Percentiles rank a stretch among this genome's conserved stretches.
Evolutionary conservation across 139 green algal genomes (phyloP).

Genomic region (Volvox africanus): DNA sequence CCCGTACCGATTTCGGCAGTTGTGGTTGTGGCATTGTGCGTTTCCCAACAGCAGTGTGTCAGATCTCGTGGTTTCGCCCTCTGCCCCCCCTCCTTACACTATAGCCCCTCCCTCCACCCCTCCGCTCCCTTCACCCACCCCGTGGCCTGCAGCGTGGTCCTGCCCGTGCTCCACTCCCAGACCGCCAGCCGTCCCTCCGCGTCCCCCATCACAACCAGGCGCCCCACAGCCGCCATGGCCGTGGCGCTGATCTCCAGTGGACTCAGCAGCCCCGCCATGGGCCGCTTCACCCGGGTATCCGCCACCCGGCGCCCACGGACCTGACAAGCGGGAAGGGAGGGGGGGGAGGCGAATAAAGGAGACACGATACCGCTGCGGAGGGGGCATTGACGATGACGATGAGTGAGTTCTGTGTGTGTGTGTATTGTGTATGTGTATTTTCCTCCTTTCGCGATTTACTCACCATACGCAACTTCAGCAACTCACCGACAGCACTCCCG

Average conservation of each 20-base stretch:
- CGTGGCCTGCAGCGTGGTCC: constrained; percentile 52
- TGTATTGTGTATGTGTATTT: too few species aligned
- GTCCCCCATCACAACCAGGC: constrained; percentile 76
- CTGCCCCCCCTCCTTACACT: neutral
- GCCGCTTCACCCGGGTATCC: constrained; percentile 73
- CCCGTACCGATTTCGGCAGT: too few species aligned
- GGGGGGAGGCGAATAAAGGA: too few species aligned
- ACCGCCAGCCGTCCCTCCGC: constrained; percentile 73
- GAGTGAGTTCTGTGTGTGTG: too few species aligned
- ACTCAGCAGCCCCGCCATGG: constrained; percentile 53
- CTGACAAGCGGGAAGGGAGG: neutral
- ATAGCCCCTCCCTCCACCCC: neutral
- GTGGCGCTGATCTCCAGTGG: constrained; percentile 68
- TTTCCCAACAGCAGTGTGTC: too few species aligned
- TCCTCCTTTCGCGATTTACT: too few species aligned
- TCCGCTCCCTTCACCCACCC: constrained; percentile 23
- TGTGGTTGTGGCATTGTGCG: too few species aligned
- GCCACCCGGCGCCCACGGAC: constrained; percentile 58
- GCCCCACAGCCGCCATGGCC: constrained; percentile 67
- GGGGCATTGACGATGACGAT: too few species aligned
- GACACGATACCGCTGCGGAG: too few species aligned
- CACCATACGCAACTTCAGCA: too few species aligned
- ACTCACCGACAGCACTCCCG: constrained; percentile 57
- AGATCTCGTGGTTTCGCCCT: too few species aligned
- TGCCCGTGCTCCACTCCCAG: constrained; percentile 77